Evolutionary conservation across 192 early-diverging fungal genomes (phyloP).

Genomic region (Coemansia sp.): DNA sequence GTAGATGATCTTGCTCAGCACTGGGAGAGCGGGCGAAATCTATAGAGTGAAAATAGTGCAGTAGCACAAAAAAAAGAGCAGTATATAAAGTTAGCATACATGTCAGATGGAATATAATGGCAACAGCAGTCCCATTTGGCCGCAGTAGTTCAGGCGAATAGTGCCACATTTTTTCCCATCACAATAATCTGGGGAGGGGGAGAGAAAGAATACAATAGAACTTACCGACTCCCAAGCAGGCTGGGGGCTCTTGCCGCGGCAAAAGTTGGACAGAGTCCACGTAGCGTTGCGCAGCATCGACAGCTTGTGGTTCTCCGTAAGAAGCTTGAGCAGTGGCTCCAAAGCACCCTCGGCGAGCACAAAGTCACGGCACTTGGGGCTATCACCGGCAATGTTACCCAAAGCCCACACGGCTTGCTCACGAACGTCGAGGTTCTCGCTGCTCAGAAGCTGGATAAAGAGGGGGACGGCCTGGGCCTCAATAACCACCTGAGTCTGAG

Average conservation of each 20-base stretch:
- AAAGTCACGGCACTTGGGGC: slow-evolving; percentile 86
- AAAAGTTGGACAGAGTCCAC: slow-evolving; percentile 99
- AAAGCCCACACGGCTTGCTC: slow-evolving; percentile 99
- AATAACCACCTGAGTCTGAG: slow-evolving; percentile 94
- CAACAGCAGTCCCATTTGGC: slow-evolving; percentile 9
- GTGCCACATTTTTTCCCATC: slow-evolving; percentile 1
- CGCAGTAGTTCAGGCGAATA: slow-evolving; percentile 12
- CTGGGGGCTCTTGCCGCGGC: slow-evolving; percentile 96
- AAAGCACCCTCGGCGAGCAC: slow-evolving; percentile 84
- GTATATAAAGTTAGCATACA: not conserved
- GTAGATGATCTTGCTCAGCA: slow-evolving; percentile 90
- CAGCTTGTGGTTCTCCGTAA: slow-evolving; percentile 90
- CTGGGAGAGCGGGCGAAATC: slow-evolving; percentile 86
- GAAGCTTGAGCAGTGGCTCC: slow-evolving; percentile 81
- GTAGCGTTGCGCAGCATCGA: slow-evolving; percentile 99
- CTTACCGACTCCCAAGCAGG: slow-evolving; percentile 76
- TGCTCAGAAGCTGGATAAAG: slow-evolving; percentile 88
- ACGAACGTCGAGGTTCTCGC: slow-evolving; percentile 82
- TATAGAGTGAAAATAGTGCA: slow-evolving; percentile 28
- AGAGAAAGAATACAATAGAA: slow-evolving; percentile 49
- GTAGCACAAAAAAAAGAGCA: slow-evolving; percentile 7
- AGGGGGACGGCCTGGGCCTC: slow-evolving; percentile 89
- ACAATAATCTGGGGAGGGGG: not conserved
- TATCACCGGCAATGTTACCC: slow-evolving; percentile 99
- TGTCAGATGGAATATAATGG: not conserved